phyloP scores from a whole-genome alignment of 2,329 filamentous ascomycete species.

The Colletotrichum melonis region DNA sequence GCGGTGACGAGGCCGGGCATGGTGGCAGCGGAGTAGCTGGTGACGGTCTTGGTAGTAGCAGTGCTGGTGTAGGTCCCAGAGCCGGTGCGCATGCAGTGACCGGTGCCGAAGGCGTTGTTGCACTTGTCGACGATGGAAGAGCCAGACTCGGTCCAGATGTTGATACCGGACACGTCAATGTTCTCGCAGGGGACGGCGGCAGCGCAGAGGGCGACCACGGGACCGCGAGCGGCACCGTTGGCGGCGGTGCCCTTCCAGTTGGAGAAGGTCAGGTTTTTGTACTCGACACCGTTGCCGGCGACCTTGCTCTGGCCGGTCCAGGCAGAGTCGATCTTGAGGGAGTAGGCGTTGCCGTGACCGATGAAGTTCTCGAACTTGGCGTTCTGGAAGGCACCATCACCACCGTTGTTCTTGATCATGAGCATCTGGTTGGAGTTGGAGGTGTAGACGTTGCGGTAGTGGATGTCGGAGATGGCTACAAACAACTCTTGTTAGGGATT shows the following conservation, averaged over 20 bases:
- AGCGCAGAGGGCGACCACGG: slow-evolving; percentile 64
- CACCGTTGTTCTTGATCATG: slow-evolving; percentile 72
- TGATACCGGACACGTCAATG: slow-evolving; percentile 61
- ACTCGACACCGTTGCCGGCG: slow-evolving; percentile 61
- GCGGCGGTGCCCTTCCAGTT: slow-evolving; percentile 67
- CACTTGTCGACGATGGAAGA: slow-evolving; percentile 55
- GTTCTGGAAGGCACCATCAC: slow-evolving; percentile 63
- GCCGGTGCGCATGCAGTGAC: slow-evolving; percentile 49
- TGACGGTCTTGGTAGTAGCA: slow-evolving; percentile 27
- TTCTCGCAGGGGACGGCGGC: slow-evolving; percentile 62
- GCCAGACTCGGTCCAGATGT: slow-evolving; percentile 64
- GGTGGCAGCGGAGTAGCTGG: slow-evolving; percentile 17
- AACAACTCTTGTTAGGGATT: neutral
- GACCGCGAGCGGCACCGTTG: slow-evolving; percentile 61
- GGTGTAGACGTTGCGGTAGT: slow-evolving; percentile 69
- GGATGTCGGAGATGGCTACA: slow-evolving; percentile 59
- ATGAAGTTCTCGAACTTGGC: slow-evolving; percentile 68
- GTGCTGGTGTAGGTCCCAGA: slow-evolving; percentile 25
- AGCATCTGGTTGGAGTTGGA: slow-evolving; percentile 71
- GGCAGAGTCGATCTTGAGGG: slow-evolving; percentile 64
- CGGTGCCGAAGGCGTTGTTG: slow-evolving; percentile 59
- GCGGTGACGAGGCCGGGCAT: slow-evolving; percentile 26
- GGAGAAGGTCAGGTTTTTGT: slow-evolving; percentile 62
- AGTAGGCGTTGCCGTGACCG: slow-evolving; percentile 69
- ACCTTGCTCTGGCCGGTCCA: slow-evolving; percentile 57